Evolutionary conservation across 164 flowering plant species (phyloP).

Genomic region (Platanus orientalis): DNA sequence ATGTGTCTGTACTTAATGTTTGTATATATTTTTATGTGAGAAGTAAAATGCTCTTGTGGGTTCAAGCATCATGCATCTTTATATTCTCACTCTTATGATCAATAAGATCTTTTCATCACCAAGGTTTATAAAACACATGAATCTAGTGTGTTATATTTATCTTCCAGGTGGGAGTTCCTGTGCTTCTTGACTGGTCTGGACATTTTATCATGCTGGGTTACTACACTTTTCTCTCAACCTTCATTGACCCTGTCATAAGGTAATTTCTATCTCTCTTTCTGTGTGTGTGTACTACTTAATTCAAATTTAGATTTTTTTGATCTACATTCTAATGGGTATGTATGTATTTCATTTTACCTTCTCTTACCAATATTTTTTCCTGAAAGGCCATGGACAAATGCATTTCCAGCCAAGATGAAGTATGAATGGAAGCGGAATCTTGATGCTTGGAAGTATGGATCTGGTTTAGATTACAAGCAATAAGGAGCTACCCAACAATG

Average conservation of each 20-base stretch:
- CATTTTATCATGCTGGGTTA: constrained; percentile 83
- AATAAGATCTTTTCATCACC: too few species aligned
- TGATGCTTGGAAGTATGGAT: constrained; percentile 92
- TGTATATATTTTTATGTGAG: too few species aligned
- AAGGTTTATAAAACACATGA: too few species aligned
- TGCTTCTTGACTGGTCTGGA: constrained; percentile 81
- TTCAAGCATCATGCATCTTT: too few species aligned
- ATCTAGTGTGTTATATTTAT: background rate
- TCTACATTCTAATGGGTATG: background rate
- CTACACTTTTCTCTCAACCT: constrained; percentile 76
- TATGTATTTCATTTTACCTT: background rate
- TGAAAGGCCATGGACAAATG: constrained; percentile 51
- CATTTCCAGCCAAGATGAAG: constrained; percentile 52
- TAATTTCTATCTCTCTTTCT: constrained; percentile 23
- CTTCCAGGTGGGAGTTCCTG: constrained; percentile 77
- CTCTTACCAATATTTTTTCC: background rate
- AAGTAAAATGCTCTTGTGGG: too few species aligned
- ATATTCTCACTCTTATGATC: too few species aligned
- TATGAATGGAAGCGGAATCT: constrained; percentile 62
- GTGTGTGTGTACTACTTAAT: too few species aligned
- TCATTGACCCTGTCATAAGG: constrained; percentile 72
- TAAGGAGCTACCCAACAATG: constrained; percentile 8
- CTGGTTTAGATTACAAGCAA: constrained; percentile 79
- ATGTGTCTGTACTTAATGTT: too few species aligned
- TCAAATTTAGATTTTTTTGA: background rate